These are phyloP conservation scores for Cerioporus squamosus DNA, from an alignment of 1,284 basidiomycete genomes.

Conservation along the genomic window DNA sequence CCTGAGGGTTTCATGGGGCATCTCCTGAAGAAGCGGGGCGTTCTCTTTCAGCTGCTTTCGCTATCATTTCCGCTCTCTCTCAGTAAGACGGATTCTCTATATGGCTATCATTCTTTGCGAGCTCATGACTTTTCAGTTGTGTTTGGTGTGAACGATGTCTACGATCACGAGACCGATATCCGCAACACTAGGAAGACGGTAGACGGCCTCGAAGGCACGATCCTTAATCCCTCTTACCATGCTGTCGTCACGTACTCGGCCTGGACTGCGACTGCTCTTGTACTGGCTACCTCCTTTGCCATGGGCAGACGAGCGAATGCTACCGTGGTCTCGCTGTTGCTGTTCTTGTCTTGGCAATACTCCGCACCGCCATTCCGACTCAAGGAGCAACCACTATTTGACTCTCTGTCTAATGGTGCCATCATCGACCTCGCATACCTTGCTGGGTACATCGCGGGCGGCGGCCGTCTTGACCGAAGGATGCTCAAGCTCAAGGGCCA, in stretches of 20 bases:
- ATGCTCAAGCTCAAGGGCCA: constrained; percentile 5
- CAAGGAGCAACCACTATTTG: constrained; percentile 15
- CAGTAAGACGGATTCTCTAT: neutral
- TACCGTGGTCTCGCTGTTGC: neutral
- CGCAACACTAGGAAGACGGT: constrained; percentile 17
- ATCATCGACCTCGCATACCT: constrained; percentile 16
- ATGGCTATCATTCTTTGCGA: too few species aligned
- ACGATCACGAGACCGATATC: constrained; percentile 19
- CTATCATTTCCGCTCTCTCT: constrained; percentile 16
- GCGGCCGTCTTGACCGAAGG: constrained; percentile 1
- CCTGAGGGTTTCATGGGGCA: neutral
- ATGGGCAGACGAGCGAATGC: neutral
- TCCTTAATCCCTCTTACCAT: constrained; percentile 13
- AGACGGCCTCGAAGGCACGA: constrained; percentile 19
- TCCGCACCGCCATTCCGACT: constrained; percentile 15
- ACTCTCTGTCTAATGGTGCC: constrained; percentile 18
- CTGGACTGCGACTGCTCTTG: neutral
- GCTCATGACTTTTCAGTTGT: constrained; percentile 6
- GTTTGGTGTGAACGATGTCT: constrained; percentile 22
- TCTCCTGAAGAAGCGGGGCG: neutral
- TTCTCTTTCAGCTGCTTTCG: constrained; percentile 7
- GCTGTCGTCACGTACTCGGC: constrained; percentile 1
- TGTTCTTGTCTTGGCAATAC: constrained; percentile 16
- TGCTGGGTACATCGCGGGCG: constrained; percentile 12
- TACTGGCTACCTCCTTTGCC: neutral